A percentile compares a stretch with the other conserved stretches of the same genome.
These are phyloP conservation scores for Glycine tomentella DNA, from an alignment of 306 rosid species.

Conservation along the genomic window DNA sequence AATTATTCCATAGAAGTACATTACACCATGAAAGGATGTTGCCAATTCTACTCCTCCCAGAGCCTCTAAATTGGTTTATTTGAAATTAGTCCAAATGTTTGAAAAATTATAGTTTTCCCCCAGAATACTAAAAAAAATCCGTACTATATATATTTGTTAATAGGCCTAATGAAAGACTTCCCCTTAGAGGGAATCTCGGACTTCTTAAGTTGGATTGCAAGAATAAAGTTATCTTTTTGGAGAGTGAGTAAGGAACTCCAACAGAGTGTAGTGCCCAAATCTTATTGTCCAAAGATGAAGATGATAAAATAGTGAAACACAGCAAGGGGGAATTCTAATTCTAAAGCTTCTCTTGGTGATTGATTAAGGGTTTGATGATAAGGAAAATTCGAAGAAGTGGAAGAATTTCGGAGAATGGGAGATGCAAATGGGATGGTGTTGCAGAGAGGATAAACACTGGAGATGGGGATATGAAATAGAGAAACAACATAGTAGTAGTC, in stretches of 20 bases:
- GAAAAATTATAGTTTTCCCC: too few species aligned
- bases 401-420: not conserved
- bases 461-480: constrained; percentile 8
- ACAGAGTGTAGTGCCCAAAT: constrained; percentile 12
- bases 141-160: too few species aligned
- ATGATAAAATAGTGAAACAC: constrained; percentile 15
- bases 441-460: not conserved
- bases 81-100: constrained; percentile 14
- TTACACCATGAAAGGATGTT: constrained; percentile 3
- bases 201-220: constrained; percentile 22
- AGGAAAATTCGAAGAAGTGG: not conserved
- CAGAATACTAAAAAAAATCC: too few species aligned
- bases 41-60: not conserved
- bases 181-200: constrained; percentile 3
- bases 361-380: constrained; percentile 20
- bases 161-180: constrained; percentile 11
- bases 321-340: constrained; percentile 18
- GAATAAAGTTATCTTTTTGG: not conserved
- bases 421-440: constrained; percentile 24
- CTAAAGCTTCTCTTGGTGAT: constrained; percentile 14
- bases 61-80: not conserved
- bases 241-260: not conserved
- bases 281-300: constrained; percentile 21
- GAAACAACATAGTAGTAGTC: constrained; percentile 14
- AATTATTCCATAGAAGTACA: not conserved